Evolutionary conservation across 2,329 filamentous ascomycete genomes (phyloP), one percentile per base, ranked within the genome.

Genomic region (Apiospora phragmitis): DNA sequence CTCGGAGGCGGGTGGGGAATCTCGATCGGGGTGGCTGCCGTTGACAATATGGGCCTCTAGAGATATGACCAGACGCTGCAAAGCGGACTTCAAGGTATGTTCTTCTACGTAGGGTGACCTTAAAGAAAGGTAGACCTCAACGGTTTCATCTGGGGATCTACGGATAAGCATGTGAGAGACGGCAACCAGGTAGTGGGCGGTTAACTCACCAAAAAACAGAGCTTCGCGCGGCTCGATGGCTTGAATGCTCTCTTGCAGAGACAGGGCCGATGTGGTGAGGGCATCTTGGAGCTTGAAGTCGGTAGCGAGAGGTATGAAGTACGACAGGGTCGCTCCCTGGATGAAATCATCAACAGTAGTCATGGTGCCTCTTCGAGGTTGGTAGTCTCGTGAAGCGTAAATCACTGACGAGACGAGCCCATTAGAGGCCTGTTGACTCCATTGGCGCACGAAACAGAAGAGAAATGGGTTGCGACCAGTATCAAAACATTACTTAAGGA

Each of bases 201-300:
- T 71, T 69, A 65, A 80, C 88, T 75, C 84, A 94, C 93, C 93
- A 77, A 94, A 94, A 78, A 93, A 92, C 49, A 95, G 83, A 69
- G 87, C 86, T 49, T 91, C 86, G 74, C 92, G 86, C 75, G 89
- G 87, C 59, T 88, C 82, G 76, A 94, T 85, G 24, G 86, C 86
- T 68, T 89, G 85, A 55, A 92, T 84, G 72, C 84, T 82, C 74
- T 82, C 83, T 73, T 83, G 79, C 72, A 75, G 82, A 69, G 38
- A 67, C n/a, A 81, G 84, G 14, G 82, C 80, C 4, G 80, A 79
- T 59, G 82, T 79, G 69, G 80, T 81, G 70, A 91, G 84, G 1
- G 81, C 81, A 32, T 88, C 82, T 70, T 90, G 86, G 45, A 90
- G 83, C 51, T 86, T 80, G 69, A 90, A 82, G 47, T 87, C 77